These are phyloP conservation scores for Pythium apleroticum DNA, from an alignment of 352 stramenopile genomes.

Conservation along the genomic window DNA sequence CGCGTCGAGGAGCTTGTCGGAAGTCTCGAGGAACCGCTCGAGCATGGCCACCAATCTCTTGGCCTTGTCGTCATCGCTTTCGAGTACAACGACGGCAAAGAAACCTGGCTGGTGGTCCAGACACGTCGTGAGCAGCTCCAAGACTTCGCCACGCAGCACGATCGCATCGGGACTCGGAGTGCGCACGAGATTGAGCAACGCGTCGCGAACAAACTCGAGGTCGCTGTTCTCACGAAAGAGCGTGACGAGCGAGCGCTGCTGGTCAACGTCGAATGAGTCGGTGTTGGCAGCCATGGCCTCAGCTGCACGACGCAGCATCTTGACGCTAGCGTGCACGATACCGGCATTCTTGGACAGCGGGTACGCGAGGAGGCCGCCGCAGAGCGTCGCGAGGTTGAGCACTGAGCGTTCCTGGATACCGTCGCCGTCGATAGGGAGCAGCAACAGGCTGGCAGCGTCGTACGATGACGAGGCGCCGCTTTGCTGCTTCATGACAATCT, in stretches of 20 bases:
- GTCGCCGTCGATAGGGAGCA: conserved; percentile 48
- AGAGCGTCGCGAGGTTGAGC: conserved; percentile 58
- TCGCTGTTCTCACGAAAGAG: conserved; percentile 50
- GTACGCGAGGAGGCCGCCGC: conserved; percentile 53
- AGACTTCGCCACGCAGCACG: conserved; percentile 34
- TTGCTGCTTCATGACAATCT: conserved; percentile 33
- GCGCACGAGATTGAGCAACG: conserved; percentile 41
- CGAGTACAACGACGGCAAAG: conserved; percentile 53
- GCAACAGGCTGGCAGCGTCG: conserved; percentile 26
- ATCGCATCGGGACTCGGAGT: conserved; percentile 13
- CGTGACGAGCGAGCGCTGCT: conserved; percentile 49
- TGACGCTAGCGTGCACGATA: conserved; percentile 48
- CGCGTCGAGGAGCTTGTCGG: conserved; percentile 57
- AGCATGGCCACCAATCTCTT: conserved; percentile 42
- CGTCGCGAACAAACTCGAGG: conserved; percentile 38
- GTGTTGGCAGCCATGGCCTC: conserved; percentile 9
- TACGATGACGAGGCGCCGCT: conserved; percentile 6
- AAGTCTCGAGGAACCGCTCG: conserved; percentile 52
- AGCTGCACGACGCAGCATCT: conserved; percentile 51
- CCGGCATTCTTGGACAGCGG: conserved; percentile 34
- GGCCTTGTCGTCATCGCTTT: conserved; percentile 24
- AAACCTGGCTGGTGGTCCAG: conserved; percentile 65
- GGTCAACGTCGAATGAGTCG: not conserved
- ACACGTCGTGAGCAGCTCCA: conserved; percentile 53
- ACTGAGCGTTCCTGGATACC: conserved; percentile 33